phyloP scores from a whole-genome alignment of 768 basidiomycete species.

The Trametes cubensis region DNA sequence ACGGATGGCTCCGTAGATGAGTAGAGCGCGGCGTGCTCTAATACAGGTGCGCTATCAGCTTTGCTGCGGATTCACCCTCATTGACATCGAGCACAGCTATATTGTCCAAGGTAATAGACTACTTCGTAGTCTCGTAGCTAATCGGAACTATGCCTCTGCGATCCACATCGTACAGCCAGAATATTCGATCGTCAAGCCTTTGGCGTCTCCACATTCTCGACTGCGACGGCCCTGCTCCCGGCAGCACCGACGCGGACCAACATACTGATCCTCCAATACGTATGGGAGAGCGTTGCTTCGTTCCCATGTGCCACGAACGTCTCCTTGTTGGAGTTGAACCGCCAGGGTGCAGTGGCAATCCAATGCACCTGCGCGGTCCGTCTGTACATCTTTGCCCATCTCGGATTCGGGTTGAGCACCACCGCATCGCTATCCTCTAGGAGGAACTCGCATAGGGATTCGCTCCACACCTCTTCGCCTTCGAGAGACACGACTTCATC shows the following conservation, averaged over 20 bases:
- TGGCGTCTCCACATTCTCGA: neutral
- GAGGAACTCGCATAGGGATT: neutral
- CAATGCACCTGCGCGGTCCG: conserved; percentile 1
- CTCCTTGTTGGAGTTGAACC: neutral
- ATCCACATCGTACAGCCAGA: too few relatives aligned
- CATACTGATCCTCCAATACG: conserved; percentile 13
- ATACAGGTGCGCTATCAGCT: too few relatives aligned
- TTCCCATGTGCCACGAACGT: conserved; percentile 15
- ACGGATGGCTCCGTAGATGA: too few relatives aligned
- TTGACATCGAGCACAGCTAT: too few relatives aligned
- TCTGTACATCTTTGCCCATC: neutral
- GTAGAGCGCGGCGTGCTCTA: too few relatives aligned
- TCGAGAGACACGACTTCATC: neutral
- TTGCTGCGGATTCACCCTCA: too few relatives aligned
- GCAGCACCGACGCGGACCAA: conserved; percentile 6
- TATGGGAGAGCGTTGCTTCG: neutral
- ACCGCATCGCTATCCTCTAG: too few relatives aligned
- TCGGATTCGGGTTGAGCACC: neutral
- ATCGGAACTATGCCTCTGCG: too few relatives aligned
- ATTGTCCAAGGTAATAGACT: too few relatives aligned
- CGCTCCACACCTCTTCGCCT: neutral
- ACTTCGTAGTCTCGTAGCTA: too few relatives aligned
- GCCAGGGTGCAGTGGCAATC: neutral
- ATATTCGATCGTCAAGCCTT: too few relatives aligned
- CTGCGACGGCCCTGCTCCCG: neutral